Percentiles rank a stretch among this genome's conserved stretches.
Evolutionary conservation across 1,284 basidiomycete genomes (phyloP).

Genomic region (Leccinum solheimii): DNA sequence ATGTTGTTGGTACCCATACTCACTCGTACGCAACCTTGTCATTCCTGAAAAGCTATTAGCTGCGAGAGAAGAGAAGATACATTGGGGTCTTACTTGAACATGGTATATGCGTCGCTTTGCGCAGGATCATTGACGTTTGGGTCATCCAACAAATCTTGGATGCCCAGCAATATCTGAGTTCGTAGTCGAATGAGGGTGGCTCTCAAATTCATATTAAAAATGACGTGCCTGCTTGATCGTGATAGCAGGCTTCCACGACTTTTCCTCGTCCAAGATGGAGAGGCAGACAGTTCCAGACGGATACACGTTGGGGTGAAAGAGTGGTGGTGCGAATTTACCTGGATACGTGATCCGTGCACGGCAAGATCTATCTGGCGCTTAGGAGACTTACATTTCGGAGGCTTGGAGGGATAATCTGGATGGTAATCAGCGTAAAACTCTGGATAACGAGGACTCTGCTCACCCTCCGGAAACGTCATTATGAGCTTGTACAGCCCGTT

Average conservation of each 20-base stretch:
- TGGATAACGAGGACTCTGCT: not conserved
- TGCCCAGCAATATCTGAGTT: conserved; percentile 86
- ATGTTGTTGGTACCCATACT: conserved; percentile 34
- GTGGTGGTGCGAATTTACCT: conserved; percentile 96
- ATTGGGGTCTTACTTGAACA: conserved; percentile 81
- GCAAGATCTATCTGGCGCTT: conserved; percentile 1
- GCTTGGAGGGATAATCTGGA: conserved; percentile 91
- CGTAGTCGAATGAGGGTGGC: not conserved
- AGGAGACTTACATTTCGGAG: conserved; percentile 79
- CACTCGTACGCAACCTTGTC: conserved; percentile 89
- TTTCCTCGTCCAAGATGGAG: conserved; percentile 98
- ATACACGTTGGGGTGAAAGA: conserved; percentile 99
- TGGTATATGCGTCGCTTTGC: conserved; percentile 95
- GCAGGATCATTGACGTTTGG: conserved; percentile 96
- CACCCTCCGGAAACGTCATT: conserved; percentile 96
- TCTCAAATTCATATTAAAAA: not conserved
- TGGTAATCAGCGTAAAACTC: conserved; percentile 5
- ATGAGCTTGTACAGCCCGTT: conserved; percentile 91
- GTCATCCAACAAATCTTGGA: conserved; percentile 92
- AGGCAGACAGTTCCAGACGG: conserved; percentile 98
- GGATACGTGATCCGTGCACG: conserved; percentile 14
- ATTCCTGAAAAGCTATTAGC: conserved; percentile 55
- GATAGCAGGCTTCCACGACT: conserved; percentile 98
- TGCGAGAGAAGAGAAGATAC: not conserved
- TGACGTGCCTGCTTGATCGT: conserved; percentile 92